Evolutionary conservation across 2,329 filamentous ascomycete genomes (phyloP), one percentile per base, ranked within the genome.

Genomic region (Diaporthe australafricana): DNA sequence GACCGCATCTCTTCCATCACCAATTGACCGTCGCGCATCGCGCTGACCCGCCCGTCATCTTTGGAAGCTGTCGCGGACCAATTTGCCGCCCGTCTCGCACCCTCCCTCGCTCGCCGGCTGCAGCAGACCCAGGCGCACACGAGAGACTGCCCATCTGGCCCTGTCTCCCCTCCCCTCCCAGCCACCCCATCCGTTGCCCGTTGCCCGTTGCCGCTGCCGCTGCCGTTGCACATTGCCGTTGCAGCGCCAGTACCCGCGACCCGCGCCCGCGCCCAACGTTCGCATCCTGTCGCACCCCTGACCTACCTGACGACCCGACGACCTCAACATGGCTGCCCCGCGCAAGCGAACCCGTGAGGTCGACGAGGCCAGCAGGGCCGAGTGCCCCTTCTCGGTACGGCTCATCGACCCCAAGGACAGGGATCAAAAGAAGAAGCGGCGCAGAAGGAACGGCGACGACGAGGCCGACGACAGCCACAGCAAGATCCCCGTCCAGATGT

Each of bases 271-370:
- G n/a, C 32, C 32, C 27, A 63, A 8, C 52, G 4, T 20, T 57
- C 57, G n/a, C 47, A 47, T 53, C 22, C 30, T 32, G 38, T 40
- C 27, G 50, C 25, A 27, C 53, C 48, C 32, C 27, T 32, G 38
- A 17, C 56, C 14, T 50, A 45, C 32, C 27, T 32, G 38, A 17
- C 56, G 11, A 11, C 60, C 65, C 20, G 38, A 70, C 81, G 78
- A 74, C 40, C 1, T 40, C 55, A 63, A 40, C 75, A 84, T 84
- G 82, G 79, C 82, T 50, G 80, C 80, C 40, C 76, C 85, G 74
- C 83, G 85, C 75, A 90, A 90, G 81, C 85, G 88, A 75, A 84
- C 86, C 73, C 85, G 86, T 76, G 78, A 83, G 68, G 83, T 86
- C 67, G 76, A 80, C 70, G 80, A 87, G 72, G 87, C 88, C 75